Base-by-base conservation (phyloP, 805 yeast genomes). In the Candida orba region DNA sequence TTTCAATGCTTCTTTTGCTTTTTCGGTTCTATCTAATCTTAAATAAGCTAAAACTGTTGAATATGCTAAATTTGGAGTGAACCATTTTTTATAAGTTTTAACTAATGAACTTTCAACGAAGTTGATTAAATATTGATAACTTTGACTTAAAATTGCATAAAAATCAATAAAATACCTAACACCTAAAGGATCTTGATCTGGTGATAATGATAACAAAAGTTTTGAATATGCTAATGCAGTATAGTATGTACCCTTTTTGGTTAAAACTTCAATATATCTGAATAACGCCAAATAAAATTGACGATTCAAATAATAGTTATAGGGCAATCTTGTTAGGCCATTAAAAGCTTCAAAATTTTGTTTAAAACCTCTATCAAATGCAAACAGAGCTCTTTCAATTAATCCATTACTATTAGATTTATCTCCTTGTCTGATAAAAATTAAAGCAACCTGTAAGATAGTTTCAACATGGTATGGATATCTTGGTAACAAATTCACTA, bases 121-220 rank as follows among this genome's bases (percentile, higher is more conserved):
- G 17, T 77, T 74, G 12, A 79, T 67, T 51, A 88, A 57, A 60
- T 77, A 87, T 45, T 76, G 67, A 55, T 72, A 78, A 48, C 86
- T 86, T 29, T 73, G 79, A 32, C 85, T 69, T 63, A 78, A 65
- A 4, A 85, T 65, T 4, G 91, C 81, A 56, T 84, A 88, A 56
- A 75, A 80, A 58, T 89, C 96, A 52, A 89, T 79, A 59, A 87
- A 84, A 56, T 82, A 81, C 49, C 95, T 72, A 12, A 83, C 88
- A 20, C 95, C 95, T 41, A 81, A 66, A 2, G 95, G 95, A 65
- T 89, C 96, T 44, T 82, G 85, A 2, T 79, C 72, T 1, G 95
- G 95, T 31, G 77, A 69, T 27, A 89, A 64, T 2, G 89, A 76
- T 49, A 84, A 67, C 39, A 88, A 66, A 6, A 81, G 67, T 58